These are phyloP conservation scores for Margaritispora aquatica DNA, from an alignment of 495 filamentous ascomycete genomes.

Conservation along the genomic window DNA sequence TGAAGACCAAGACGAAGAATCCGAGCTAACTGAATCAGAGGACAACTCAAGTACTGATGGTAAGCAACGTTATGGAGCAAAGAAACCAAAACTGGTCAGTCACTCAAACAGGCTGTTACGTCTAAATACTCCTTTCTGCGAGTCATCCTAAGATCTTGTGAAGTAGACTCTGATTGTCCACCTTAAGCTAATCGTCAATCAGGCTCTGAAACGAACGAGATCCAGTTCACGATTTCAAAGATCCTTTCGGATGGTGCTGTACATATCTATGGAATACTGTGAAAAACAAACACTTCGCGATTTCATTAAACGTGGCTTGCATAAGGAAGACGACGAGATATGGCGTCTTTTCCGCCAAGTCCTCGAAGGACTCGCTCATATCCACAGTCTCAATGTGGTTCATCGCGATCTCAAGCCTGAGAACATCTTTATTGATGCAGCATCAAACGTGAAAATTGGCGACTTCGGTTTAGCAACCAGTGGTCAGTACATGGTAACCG, in stretches of 20 bases:
- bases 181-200: not conserved
- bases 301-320: conserved; percentile 72
- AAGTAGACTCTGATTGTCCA: no score
- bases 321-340: conserved; percentile 62
- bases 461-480: conserved; percentile 94
- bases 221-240: conserved; percentile 19
- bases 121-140: no score
- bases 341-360: conserved; percentile 93
- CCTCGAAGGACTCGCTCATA: conserved; percentile 82
- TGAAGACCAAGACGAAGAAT: conserved; percentile 29
- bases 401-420: conserved; percentile 98
- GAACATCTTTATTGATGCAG: conserved; percentile 91
- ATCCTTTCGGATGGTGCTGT: conserved; percentile 50
- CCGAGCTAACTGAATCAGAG: conserved; percentile 35
- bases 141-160: no score
- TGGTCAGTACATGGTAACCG: conserved; percentile 63
- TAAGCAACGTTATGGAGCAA: conserved; percentile 1
- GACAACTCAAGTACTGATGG: conserved; percentile 27
- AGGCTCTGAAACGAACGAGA: conserved; percentile 18
- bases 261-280: conserved; percentile 95
- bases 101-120: no score
- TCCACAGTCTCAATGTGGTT: conserved; percentile 87
- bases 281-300: conserved; percentile 90
- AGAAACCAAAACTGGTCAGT: conserved; percentile 13
- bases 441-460: conserved; percentile 87